Conservation (phyloP, 768 basidiomycete species). For the Rhodosporidiobolus odoratus region DNA sequence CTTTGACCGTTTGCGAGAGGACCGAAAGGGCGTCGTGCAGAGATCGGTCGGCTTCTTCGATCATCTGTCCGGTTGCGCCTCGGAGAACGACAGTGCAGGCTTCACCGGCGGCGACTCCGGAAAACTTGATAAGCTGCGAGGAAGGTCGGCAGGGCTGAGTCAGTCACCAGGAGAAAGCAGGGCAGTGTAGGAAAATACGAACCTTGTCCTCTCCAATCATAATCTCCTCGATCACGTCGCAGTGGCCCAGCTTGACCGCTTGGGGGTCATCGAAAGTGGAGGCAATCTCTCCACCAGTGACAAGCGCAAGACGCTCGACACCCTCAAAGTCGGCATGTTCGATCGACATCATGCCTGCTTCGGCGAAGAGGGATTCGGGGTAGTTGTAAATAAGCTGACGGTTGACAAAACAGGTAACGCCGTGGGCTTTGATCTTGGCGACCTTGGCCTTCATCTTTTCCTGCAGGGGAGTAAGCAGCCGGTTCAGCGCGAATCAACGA, state of each 20-base stretch:
- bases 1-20: conserved; percentile 93
- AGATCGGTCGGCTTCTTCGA: conserved; percentile 96
- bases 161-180: not conserved
- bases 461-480: conserved; percentile 49
- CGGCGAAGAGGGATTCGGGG: conserved; percentile 89
- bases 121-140: conserved; percentile 91
- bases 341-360: conserved; percentile 89
- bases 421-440: conserved; percentile 84
- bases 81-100: conserved; percentile 97
- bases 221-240: conserved; percentile 94
- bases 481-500: not conserved
- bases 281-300: conserved; percentile 95
- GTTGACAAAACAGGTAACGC: conserved; percentile 96
- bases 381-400: conserved; percentile 99
- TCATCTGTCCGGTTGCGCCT: conserved; percentile 97
- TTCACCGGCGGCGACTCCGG: conserved; percentile 93
- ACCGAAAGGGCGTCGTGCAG: conserved; percentile 96
- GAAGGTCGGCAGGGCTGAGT: not conserved
- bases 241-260: conserved; percentile 82
- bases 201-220: conserved; percentile 99
- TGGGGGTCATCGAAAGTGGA: conserved; percentile 91
- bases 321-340: conserved; percentile 99
- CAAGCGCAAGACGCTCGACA: conserved; percentile 88
- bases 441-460: conserved; percentile 99
- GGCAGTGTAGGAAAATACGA: conserved; percentile 22